These are phyloP conservation scores for Candida anglica DNA, from an alignment of 805 yeast species.

Conservation along the genomic window DNA sequence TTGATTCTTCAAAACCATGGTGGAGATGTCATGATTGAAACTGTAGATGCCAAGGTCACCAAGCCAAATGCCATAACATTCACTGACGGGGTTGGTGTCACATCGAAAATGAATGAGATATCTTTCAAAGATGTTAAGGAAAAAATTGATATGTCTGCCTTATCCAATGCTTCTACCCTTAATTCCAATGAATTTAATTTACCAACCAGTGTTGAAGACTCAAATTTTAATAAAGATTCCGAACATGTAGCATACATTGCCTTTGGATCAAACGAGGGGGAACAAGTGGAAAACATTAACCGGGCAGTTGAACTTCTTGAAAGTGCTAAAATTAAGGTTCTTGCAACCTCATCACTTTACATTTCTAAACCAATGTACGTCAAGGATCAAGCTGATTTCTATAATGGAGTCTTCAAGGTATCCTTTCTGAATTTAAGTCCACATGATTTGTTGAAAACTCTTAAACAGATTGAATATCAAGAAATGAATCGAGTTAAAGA, in stretches of 20 bases:
- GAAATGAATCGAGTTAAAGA: slow-evolving; percentile 67
- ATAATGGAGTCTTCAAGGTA: slow-evolving; percentile 76
- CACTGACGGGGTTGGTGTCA: slow-evolving; percentile 89
- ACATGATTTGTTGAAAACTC: slow-evolving; percentile 49
- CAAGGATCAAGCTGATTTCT: slow-evolving; percentile 72
- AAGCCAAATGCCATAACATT: slow-evolving; percentile 87
- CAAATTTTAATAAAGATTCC: slow-evolving; percentile 4
- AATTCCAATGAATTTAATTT: slow-evolving; percentile 30
- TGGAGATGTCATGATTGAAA: slow-evolving; percentile 20
- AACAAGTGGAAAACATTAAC: slow-evolving; percentile 58
- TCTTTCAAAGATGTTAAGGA: slow-evolving; percentile 28
- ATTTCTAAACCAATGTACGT: slow-evolving; percentile 92
- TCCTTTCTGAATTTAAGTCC: slow-evolving; percentile 60
- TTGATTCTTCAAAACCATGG: slow-evolving; percentile 39
- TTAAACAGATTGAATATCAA: slow-evolving; percentile 78
- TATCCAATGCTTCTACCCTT: slow-evolving; percentile 7
- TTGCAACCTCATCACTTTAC: slow-evolving; percentile 71
- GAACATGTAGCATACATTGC: slow-evolving; percentile 68
- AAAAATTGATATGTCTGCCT: slow-evolving; percentile 1
- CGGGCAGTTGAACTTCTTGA: slow-evolving; percentile 49
- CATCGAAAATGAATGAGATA: slow-evolving; percentile 46
- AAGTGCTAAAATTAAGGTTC: slow-evolving; percentile 39
- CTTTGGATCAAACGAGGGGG: slow-evolving; percentile 86
- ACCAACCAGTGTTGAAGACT: slow-evolving; percentile 21
- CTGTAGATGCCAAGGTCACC: slow-evolving; percentile 58